These are phyloP conservation scores for Xylaria sp. DNA, from an alignment of 2,329 filamentous ascomycete genomes.

Conservation along the genomic window DNA sequence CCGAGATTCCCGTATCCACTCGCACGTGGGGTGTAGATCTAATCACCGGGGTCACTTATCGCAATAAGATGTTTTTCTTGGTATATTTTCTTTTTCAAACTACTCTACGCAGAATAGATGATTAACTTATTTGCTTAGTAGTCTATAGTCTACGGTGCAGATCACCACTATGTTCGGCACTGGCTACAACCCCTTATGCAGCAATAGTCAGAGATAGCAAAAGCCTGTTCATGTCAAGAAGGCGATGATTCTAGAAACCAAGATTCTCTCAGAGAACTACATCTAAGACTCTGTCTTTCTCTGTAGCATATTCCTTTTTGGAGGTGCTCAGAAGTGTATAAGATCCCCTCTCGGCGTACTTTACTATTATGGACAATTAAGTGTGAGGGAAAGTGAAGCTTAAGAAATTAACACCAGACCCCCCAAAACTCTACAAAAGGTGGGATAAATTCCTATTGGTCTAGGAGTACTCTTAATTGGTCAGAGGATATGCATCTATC, in stretches of 20 bases:
- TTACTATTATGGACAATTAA: not conserved
- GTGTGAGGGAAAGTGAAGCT: no score
- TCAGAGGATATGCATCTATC: no score
- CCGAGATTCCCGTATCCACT: constrained; percentile 9
- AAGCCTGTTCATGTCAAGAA: not conserved
- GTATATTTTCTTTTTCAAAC: not conserved
- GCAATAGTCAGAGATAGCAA: not conserved
- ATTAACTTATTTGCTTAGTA: no score
- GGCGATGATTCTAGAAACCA: not conserved
- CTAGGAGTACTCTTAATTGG: no score
- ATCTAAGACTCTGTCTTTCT: not conserved
- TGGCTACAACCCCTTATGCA: no score
- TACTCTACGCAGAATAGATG: no score
- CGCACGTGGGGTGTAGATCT: constrained; percentile 3
- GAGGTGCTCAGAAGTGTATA: not conserved
- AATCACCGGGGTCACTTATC: not conserved
- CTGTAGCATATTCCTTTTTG: not conserved
- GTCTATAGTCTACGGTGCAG: not conserved
- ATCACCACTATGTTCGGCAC: not conserved
- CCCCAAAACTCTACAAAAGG: no score
- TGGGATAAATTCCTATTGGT: no score
- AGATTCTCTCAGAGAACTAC: not conserved
- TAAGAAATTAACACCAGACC: no score
- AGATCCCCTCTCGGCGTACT: not conserved
- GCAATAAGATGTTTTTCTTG: not conserved